Evolutionary conservation across 495 filamentous ascomycete species (phyloP), one percentile per base, ranked within the genome.

Genomic region (Ascodesmis nigricans): DNA sequence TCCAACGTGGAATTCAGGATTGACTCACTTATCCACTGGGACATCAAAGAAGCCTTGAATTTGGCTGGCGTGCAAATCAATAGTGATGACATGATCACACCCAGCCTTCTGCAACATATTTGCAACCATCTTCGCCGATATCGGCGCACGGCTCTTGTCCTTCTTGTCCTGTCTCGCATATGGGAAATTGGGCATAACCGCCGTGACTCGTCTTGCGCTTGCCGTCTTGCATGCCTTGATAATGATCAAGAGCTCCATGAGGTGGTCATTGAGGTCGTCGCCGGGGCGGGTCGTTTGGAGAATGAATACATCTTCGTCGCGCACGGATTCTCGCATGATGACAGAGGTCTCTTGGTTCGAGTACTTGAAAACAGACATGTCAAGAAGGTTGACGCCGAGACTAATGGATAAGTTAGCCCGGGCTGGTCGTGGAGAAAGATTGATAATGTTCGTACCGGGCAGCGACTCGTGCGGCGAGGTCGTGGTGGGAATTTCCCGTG

Each of bases 91-190:
- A 43, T 69, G 66, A 48, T 67, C 66, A 45, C 59, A 64, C 1
- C 47, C 47, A 8, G 47, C 42, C 13, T 43, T 41, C 42, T 55
- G 50, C 13, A 55, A 29, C 53, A 55, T 55, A 36, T 55, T 55
- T 6, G 53, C 53, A 14, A 55, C 41, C 11, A 55, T 31, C 23
- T 53, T 53, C 1, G 53, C 53, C 11, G 44, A 46, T 21, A 55
- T 55, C 1, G 53, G 53, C 3, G 43, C 46, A 5, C 46, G 43
- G 17, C 32, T 30, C 63, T 91, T 90, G 58, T 93, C 87, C 58
- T 97, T 97, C 64, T 97, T 97, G 59, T 97, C 87, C 57, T 97
- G 84, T 18, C 84, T 78, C 11, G 84, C 84, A 46, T 95, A 92
- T 17, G 81, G 82, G 62, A 91, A 95, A 58, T 95, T 92, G 39